Evolutionary conservation across 257 asterid genomes (phyloP), one percentile per base, ranked within the genome.

Genomic region (Petrea volubilis): DNA sequence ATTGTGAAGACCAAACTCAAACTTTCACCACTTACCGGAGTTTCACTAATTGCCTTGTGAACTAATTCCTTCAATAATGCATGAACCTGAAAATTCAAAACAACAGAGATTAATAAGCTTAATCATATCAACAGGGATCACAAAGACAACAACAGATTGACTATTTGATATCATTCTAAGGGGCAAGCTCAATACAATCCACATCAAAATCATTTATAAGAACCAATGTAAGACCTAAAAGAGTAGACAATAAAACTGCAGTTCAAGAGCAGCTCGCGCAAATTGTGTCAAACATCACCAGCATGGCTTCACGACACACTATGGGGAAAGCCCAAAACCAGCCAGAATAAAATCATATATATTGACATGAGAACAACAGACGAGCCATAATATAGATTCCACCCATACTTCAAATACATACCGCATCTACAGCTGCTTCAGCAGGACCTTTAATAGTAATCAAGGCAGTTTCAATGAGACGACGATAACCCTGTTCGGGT

Each of bases 401-500:
- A 59, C n/a, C 56, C 29, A 50, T 18, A 33, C n/a, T 23, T 60
- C n/a, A 60, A 24, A 64, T 25, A 21, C 80, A 60, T 88, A 94
- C 99, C 91, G 97, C 89, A 79, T 90, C 99, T 74, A 95, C 98
- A 56, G 98, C 84, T 49, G 97, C 96, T 85, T 90, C 99, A 43
- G 98, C 96, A 57, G 99, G 99, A 63, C 98, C 99, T 86, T 95
- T 95, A 43, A 94, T 88, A 24, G 89, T 85, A 67, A 86, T 74
- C 86, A 94, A 79, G 50, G 98, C 86, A 63, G 98, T 92, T 78
- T 95, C 99, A 75, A 95, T 95, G 69, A 95, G 98, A 62, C 96
- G 97, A 25, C 98, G 97, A 74, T 95, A 95, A 71, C 99, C 99
- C 76, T 95, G 98, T 74, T 95, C 99, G 14, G 99, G 99, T 27